Percentiles rank a stretch among this genome's conserved stretches.
phyloP scores from a whole-genome alignment of 2,329 filamentous ascomycete species.

The Diplodia mutila region DNA sequence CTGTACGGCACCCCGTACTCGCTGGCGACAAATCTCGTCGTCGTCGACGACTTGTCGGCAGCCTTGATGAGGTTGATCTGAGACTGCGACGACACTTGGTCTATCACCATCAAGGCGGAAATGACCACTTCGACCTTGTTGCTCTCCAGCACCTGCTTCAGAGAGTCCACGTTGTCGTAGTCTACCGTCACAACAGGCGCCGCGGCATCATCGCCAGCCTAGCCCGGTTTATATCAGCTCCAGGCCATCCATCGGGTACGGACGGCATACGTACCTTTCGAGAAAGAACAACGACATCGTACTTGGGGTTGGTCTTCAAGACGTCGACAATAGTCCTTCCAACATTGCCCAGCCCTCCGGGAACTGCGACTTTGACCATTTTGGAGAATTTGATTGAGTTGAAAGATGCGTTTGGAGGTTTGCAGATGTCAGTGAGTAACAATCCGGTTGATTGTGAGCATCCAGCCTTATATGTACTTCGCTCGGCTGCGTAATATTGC shows the following conservation, averaged over 20 bases:
- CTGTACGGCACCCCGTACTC: conserved; percentile 42
- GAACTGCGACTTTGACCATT: conserved; percentile 52
- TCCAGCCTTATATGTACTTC: neutral
- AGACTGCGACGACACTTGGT: conserved; percentile 34
- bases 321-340: conserved; percentile 54
- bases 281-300: conserved; percentile 48
- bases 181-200: conserved; percentile 33
- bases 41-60: conserved; percentile 45
- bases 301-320: conserved; percentile 40
- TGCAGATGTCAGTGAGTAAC: neutral
- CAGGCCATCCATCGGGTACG: neutral
- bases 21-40: conserved; percentile 50
- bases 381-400: neutral
- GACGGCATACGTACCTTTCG: conserved; percentile 41
- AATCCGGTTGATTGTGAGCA: neutral
- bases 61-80: conserved; percentile 53
- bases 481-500: neutral
- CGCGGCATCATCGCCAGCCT: neutral
- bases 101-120: conserved; percentile 45
- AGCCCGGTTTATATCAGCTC: neutral
- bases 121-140: conserved; percentile 52
- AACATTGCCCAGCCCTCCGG: conserved; percentile 53
- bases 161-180: conserved; percentile 39
- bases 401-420: neutral
- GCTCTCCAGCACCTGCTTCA: conserved; percentile 37